Conservation (phyloP, 805 yeast genomes). For the Lachancea cidri region DNA sequence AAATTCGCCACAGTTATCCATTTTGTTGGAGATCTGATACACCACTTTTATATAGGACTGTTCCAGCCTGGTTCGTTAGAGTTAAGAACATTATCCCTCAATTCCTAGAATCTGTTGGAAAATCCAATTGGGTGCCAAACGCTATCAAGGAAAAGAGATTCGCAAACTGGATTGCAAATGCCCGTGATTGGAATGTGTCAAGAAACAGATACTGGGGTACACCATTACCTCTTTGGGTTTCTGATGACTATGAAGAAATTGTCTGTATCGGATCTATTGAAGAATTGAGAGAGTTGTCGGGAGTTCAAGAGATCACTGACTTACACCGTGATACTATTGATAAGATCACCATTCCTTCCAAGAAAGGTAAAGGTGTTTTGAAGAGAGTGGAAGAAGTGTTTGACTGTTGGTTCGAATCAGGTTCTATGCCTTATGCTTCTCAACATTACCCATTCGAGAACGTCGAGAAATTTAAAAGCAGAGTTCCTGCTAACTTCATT, state of each 20-base stretch:
- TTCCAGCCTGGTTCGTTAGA: conserved; percentile 98
- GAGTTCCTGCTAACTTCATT: conserved; percentile 96
- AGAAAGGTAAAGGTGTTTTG: conserved; percentile 79
- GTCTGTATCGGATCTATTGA: conserved; percentile 90
- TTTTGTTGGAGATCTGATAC: conserved; percentile 99
- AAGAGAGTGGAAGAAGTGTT: conserved; percentile 95
- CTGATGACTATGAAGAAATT: conserved; percentile 87
- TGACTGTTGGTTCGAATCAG: conserved; percentile 99
- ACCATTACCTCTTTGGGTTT: conserved; percentile 96
- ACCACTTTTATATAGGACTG: conserved; percentile 91
- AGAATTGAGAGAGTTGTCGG: conserved; percentile 81
- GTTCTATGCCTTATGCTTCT: conserved; percentile 98
- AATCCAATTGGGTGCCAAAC: conserved; percentile 92
- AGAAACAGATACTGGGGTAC: conserved; percentile 99
- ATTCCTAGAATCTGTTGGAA: conserved; percentile 78
- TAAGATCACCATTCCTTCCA: conserved; percentile 86
- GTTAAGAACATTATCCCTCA: conserved; percentile 82
- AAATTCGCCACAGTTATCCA: conserved; percentile 93
- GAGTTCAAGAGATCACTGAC: conserved; percentile 75
- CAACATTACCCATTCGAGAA: conserved; percentile 95
- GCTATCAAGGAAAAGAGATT: conserved; percentile 91
- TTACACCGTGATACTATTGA: conserved; percentile 93
- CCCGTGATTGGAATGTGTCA: conserved; percentile 98
- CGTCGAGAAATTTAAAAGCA: conserved; percentile 57
- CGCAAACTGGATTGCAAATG: conserved; percentile 96